These are phyloP conservation scores for Cercospora brassicicola DNA, from an alignment of 2,329 filamentous ascomycete species.

Conservation along the genomic window DNA sequence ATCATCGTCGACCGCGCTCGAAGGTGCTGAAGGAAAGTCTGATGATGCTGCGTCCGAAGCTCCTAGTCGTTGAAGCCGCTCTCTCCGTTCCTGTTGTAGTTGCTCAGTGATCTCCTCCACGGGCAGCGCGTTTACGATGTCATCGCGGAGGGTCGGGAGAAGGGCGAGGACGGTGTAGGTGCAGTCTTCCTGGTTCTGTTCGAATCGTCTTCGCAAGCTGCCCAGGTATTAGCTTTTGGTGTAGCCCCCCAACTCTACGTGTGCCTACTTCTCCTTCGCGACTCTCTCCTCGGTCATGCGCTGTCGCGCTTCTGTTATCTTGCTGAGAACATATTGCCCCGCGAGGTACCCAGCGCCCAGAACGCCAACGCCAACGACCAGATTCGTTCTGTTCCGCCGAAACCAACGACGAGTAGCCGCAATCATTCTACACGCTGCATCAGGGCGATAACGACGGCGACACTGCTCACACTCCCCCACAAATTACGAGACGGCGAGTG, in stretches of 20 bases:
- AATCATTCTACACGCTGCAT: conserved; percentile 53
- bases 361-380: conserved; percentile 84
- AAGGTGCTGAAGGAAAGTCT: conserved; percentile 57
- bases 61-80: conserved; percentile 53
- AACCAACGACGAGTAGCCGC: conserved; percentile 83
- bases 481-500: neutral
- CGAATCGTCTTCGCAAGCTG: conserved; percentile 90
- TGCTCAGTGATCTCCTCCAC: conserved; percentile 92
- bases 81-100: conserved; percentile 87
- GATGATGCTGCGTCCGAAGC: conserved; percentile 59
- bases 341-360: conserved; percentile 88
- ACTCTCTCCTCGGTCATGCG: conserved; percentile 96
- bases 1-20: conserved; percentile 81
- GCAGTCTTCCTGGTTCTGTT: conserved; percentile 98
- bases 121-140: conserved; percentile 81
- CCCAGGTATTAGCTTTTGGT: conserved; percentile 15
- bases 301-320: conserved; percentile 89
- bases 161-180: conserved; percentile 97
- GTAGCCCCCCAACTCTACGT: neutral
- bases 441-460: conserved; percentile 5
- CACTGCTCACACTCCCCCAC: neutral
- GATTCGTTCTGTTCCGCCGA: conserved; percentile 82
- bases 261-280: conserved; percentile 87
- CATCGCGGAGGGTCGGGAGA: conserved; percentile 84
- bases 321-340: conserved; percentile 86